These are phyloP conservation scores for Articulospora tetracladia DNA, from an alignment of 495 filamentous ascomycete species.

Conservation along the genomic window DNA sequence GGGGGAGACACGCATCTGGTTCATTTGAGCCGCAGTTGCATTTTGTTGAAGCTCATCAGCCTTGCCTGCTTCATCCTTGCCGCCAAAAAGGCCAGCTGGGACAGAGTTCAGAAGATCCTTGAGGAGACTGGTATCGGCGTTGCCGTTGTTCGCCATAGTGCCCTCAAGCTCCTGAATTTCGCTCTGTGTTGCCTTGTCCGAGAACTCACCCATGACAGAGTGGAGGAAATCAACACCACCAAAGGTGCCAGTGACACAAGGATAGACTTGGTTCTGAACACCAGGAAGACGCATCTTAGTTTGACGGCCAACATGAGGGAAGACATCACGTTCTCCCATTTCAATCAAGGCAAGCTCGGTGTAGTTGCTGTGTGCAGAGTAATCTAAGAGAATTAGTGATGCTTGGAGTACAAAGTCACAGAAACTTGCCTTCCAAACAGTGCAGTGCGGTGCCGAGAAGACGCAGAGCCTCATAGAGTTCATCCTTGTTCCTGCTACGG, in stretches of 20 bases:
- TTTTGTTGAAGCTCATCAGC: conserved; percentile 64
- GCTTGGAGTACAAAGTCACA: conserved; percentile 63
- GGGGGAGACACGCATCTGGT: conserved; percentile 61
- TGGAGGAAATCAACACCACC: conserved; percentile 94
- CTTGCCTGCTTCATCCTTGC: conserved; percentile 61
- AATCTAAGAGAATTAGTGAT: conserved; percentile 80
- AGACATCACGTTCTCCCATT: conserved; percentile 71
- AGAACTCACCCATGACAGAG: conserved; percentile 83
- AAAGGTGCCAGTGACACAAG: conserved; percentile 85
- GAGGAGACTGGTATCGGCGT: conserved; percentile 58
- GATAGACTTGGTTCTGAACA: conserved; percentile 60
- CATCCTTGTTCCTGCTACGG: conserved; percentile 56
- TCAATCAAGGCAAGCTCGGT: conserved; percentile 81
- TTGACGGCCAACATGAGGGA: conserved; percentile 77
- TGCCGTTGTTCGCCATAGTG: conserved; percentile 58
- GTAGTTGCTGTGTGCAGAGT: conserved; percentile 89
- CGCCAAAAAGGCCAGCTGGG: conserved; percentile 70
- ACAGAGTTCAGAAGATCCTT: conserved; percentile 74
- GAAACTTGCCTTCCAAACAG: conserved; percentile 61
- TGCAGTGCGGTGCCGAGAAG: conserved; percentile 83
- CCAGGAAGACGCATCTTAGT: conserved; percentile 66
- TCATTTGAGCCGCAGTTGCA: conserved; percentile 62
- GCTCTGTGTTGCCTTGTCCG: conserved; percentile 82
- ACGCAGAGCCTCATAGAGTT: conserved; percentile 80
- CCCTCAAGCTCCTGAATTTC: conserved; percentile 81